phyloP scores from a whole-genome alignment of 345 rosid species.

The Moricandia arvensis region DNA sequence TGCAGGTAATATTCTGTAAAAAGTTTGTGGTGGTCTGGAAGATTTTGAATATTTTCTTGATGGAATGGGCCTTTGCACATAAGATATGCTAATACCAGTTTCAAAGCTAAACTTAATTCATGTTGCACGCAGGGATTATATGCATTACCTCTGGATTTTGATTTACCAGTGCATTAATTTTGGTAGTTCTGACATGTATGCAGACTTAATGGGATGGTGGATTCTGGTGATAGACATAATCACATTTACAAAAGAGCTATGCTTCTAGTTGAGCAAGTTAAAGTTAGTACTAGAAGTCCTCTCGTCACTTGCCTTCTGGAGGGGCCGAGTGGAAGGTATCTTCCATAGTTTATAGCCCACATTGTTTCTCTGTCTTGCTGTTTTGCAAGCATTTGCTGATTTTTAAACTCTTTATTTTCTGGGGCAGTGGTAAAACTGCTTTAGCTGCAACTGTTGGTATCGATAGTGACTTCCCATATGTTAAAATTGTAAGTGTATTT shows the following conservation, averaged over 20 bases:
- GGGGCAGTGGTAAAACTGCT: slow-evolving; percentile 93
- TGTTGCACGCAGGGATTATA: background rate
- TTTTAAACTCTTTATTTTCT: slow-evolving; percentile 14
- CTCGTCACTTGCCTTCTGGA: slow-evolving; percentile 93
- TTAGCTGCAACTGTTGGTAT: slow-evolving; percentile 94
- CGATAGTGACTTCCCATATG: slow-evolving; percentile 95
- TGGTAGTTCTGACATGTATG: slow-evolving; percentile 13
- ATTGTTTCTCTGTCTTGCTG: background rate
- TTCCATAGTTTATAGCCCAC: background rate
- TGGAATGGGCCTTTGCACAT: background rate
- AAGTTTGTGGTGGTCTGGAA: background rate
- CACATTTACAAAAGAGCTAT: slow-evolving; percentile 89
- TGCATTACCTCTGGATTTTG: background rate
- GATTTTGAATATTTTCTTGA: background rate
- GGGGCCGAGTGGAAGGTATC: slow-evolving; percentile 89
- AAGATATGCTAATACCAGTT: slow-evolving; percentile 2
- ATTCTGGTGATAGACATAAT: slow-evolving; percentile 73
- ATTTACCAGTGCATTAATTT: slow-evolving; percentile 12
- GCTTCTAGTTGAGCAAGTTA: slow-evolving; percentile 92
- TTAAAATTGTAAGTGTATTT: slow-evolving; percentile 74
- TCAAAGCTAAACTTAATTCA: background rate
- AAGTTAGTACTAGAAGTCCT: slow-evolving; percentile 96
- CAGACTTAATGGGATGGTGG: slow-evolving; percentile 91
- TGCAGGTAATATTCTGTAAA: slow-evolving; percentile 61
- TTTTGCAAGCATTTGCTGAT: slow-evolving; percentile 15